Evolutionary conservation across 371 early-diverging fungal species (phyloP).

Genomic region (Apophysomyces variabilis): DNA sequence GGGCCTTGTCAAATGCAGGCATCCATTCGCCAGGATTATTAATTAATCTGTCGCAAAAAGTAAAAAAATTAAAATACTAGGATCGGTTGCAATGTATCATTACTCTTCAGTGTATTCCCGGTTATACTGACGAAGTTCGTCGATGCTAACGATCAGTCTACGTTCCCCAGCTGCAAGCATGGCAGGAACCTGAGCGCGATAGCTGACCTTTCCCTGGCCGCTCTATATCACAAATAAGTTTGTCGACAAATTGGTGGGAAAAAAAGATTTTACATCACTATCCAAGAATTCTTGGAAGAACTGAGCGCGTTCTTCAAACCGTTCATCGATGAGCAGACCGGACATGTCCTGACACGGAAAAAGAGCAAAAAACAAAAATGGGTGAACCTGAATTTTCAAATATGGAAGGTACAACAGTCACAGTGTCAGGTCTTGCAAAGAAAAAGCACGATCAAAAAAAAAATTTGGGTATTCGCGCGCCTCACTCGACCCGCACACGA

Average conservation of each 20-base stretch:
- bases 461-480: too few relatives aligned
- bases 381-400: too few relatives aligned
- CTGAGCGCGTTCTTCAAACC: slow-evolving; percentile 25
- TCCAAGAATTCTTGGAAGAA: slow-evolving; percentile 37
- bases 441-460: too few relatives aligned
- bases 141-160: slow-evolving; percentile 87
- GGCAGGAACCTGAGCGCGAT: slow-evolving; percentile 69
- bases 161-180: slow-evolving; percentile 68
- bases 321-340: slow-evolving; percentile 28
- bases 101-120: slow-evolving; percentile 71
- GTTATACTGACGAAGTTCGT: slow-evolving; percentile 84
- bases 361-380: background rate
- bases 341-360: slow-evolving; percentile 6
- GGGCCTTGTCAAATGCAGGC: slow-evolving; percentile 85
- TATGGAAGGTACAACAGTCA: too few relatives aligned
- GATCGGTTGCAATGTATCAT: background rate
- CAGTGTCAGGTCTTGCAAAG: too few relatives aligned
- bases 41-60: slow-evolving; percentile 57
- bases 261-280: slow-evolving; percentile 26
- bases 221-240: background rate
- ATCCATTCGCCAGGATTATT: slow-evolving; percentile 83
- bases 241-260: background rate
- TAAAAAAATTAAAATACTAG: background rate
- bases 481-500: too few relatives aligned
- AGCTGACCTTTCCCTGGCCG: slow-evolving; percentile 50